Conservation (phyloP, 768 basidiomycete species). For the Suillus lakei region DNA sequence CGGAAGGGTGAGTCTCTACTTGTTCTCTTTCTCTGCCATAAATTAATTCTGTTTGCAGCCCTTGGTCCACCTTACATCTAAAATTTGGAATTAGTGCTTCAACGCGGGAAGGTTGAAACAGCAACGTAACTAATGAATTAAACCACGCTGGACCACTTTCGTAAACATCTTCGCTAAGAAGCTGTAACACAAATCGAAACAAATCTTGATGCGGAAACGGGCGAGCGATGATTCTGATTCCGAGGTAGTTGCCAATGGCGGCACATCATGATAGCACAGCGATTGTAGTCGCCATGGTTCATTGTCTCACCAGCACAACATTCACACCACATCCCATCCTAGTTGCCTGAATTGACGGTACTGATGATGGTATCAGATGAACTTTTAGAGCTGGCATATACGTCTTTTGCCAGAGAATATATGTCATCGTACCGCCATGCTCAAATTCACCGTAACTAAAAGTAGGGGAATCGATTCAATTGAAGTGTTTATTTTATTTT, state of each 20-base stretch:
- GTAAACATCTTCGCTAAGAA: neutral
- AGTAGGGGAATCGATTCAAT: too few species aligned
- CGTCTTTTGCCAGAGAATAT: neutral
- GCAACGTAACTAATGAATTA: neutral
- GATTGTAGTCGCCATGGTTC: neutral
- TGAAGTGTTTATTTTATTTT: too few species aligned
- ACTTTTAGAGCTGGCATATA: neutral
- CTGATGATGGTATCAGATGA: too few species aligned
- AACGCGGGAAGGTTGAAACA: neutral
- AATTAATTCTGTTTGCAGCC: constrained; percentile 12
- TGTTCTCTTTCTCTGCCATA: constrained; percentile 1
- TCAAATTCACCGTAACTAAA: neutral
- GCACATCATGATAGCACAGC: neutral
- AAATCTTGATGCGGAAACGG: neutral
- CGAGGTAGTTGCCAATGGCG: neutral
- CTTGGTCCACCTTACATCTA: constrained; percentile 40
- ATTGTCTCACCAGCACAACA: neutral
- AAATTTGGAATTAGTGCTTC: neutral
- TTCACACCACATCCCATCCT: neutral
- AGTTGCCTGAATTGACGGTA: neutral
- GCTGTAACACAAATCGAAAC: neutral
- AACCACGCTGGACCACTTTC: neutral
- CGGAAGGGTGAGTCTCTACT: constrained; percentile 57
- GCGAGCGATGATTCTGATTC: neutral
- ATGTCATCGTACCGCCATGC: neutral